Base-by-base conservation (phyloP, 2,329 filamentous ascomycete species). In the Pyrenochaeta sp. region DNA sequence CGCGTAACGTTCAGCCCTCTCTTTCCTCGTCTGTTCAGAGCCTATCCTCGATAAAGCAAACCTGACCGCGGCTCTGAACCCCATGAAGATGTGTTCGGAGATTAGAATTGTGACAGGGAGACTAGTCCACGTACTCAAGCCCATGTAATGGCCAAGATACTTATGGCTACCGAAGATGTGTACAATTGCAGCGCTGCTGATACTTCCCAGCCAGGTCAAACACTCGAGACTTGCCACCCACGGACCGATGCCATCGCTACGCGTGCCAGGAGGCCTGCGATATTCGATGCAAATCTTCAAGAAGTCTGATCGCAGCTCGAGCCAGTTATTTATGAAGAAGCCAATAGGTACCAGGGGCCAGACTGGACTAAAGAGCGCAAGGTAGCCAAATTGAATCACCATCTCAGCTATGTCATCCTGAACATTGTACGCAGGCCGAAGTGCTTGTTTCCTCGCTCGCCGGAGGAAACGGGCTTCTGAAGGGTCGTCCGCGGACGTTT, bases 271-370 rank as follows among this genome's bases (percentile, higher is more conserved):
- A 1, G 73, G 73, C 4, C 74, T 61, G 46, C 74, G 71, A 44
- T 73, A 62, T 32, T 76, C 74, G 27, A 73, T 58, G 32, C 69
- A 72, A 19, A 76, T 75, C 40, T 76, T 76, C 36, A 74, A 58
- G 27, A 74, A 72, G 39, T 76, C 74, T 25, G 72, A 72, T 2
- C 74, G 71, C 13, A 76, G 61, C 43, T 76, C 74, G 47, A 76
- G 61, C 74, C 73, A 76, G 43, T 76, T 76, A 55, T 76, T 76
- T 57, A 76, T 68, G 42, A 76, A 69, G 54, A 76, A 76, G 5
- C 72, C 73, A 34, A 76, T 74, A 2, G 69, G 66, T 9, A 75
- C 66, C 5, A 76, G 65, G 3, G 74, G 74, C 74, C 73, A 76
- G 1, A 76, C 73, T 0, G 73, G 70, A 32, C 68, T 72, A 56